Evolutionary conservation across 805 yeast genomes (phyloP), one percentile per base, ranked within the genome.

Genomic region (Komagataella populi): DNA sequence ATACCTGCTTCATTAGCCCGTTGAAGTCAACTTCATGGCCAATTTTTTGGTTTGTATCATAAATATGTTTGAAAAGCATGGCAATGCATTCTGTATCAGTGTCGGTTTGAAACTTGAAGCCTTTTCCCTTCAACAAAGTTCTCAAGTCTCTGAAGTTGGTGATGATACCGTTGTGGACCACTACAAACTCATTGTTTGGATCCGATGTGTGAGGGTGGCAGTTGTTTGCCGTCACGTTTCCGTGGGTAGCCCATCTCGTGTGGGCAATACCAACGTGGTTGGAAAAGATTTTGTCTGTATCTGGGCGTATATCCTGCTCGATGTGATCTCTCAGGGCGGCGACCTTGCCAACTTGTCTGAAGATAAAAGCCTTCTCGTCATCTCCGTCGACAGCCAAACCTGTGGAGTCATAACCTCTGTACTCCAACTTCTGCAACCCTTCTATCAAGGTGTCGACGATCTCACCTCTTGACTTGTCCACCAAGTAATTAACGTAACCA

Each of bases 171-270:
- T 93, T 93, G 74, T 93, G 99, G 50, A 93, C 98, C 56, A 93
- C 83, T 47, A 87, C 80, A 61, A 93, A 93, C 67, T 90, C 96
- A 59, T 84, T 84, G 48, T 69, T 68, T 7, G 78, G 76, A 66
- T 88, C 99, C 1, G 96, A 87, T 57, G 91, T 74, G 65, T 91
- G 98, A 49, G 99, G 99, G 67, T 93, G 99, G 66, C 98, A 93
- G 74, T 93, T 93, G 55, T 68, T 60, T 55, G 76, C 80, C 57
- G 80, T 81, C 53, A 97, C 97, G 61, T 83, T 87, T 69, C 99
- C 99, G 68, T 93, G 99, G 44, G 99, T 93, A 50, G 99, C 99
- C 99, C 99, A 93, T 74, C 99, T 86, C 12, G 99, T 93, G 70
- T 93, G 99, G 22, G 99, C 98, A 66, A 93, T 93, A 64, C 96